Evolutionary conservation across 2,329 filamentous ascomycete species (phyloP), one percentile per base, ranked within the genome.

Genomic region (Aspergillus terreus): DNA sequence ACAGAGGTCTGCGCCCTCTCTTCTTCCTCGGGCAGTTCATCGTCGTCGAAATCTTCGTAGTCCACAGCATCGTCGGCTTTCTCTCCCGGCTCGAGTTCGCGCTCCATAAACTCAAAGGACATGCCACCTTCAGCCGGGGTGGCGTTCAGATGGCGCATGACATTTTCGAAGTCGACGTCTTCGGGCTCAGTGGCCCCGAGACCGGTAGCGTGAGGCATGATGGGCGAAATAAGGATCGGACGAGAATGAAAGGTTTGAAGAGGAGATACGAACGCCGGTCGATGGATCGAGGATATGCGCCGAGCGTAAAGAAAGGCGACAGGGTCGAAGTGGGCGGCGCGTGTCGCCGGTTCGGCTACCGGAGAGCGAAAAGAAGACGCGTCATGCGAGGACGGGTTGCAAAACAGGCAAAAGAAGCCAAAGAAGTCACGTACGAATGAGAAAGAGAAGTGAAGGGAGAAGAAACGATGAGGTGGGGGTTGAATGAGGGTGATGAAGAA

Each of bases 21-120:
- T 42, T 74, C 72, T 59, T 78, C 77, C 36, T 94, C 90, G 10
- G 90, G 87, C 6, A 96, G 79, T 57, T 96, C 92, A 66, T 95
- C 91, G 67, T 97, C 92, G 58, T 87, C 87, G 56, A 97, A 92
- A 65, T 96, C 90, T 66, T 89, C 90, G 62, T 81, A 99, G 66
- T 99, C 94, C 56, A 94, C 76, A 38, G 94, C 94, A 72, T 97
- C 89, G 54, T 91, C 91, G 49, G 91, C 92, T 71, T 99, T 99
- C 69, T 90, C 87, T 17, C 79, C 80, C 9, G 70, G 66, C 23
- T 75, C 71, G 23, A 75, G 52, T 10, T 73, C 72, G 53, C 72
- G 62, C 36, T 60, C 58, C 57, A 74, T 55, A 49, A 75, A 74
- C 50, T 76, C 74, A 23, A 73, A 63, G 32, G 67, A 61, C 25